These are phyloP conservation scores for Pseudogymnoascus sp. DNA, from an alignment of 2,329 filamentous ascomycete genomes.

Conservation along the genomic window DNA sequence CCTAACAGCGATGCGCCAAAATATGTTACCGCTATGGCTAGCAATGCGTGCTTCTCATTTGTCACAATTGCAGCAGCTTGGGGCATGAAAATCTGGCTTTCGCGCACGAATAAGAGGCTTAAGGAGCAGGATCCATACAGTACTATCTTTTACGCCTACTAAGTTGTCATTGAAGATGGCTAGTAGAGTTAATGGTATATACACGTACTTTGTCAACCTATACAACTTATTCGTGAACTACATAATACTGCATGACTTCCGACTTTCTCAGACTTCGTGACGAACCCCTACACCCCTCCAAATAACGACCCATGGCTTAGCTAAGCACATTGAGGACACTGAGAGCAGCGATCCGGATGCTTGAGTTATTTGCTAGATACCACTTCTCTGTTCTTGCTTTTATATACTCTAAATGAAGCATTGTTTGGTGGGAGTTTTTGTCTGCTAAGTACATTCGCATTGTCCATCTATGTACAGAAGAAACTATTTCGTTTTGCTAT, in stretches of 20 bases:
- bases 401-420: neutral
- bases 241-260: neutral
- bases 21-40: constrained; percentile 25
- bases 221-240: neutral
- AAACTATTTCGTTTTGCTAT: neutral
- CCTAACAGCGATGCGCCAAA: constrained; percentile 27
- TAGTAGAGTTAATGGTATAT: neutral
- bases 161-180: neutral
- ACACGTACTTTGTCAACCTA: neutral
- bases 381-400: neutral
- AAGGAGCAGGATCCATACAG: neutral
- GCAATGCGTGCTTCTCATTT: constrained; percentile 23
- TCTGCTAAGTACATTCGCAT: neutral
- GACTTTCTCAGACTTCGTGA: neutral
- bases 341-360: neutral
- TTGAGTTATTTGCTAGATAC: neutral
- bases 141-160: neutral
- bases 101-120: constrained; percentile 25
- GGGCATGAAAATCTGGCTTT: constrained; percentile 27
- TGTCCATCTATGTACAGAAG: neutral
- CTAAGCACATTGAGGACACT: neutral
- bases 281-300: neutral
- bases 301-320: neutral
- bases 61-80: constrained; percentile 27
- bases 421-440: neutral